Base-by-base conservation (phyloP, 495 filamentous ascomycete species). In the Trichoderma reesei region DNA sequence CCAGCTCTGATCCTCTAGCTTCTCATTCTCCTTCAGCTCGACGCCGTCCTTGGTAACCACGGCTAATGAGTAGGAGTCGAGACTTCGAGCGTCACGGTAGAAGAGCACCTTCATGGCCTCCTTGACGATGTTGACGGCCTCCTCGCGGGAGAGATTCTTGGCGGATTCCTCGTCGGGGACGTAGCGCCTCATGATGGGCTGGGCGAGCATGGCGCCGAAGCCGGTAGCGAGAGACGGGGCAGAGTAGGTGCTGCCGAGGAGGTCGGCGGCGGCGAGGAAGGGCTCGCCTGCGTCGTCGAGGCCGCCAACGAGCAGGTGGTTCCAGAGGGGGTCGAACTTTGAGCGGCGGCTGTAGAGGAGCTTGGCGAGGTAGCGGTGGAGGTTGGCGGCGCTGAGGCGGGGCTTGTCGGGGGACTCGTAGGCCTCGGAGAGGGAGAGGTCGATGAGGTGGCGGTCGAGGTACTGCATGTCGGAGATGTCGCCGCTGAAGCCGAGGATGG, bases 391-490 rank as follows among this genome's bases (percentile, higher is more conserved):
- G 75, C 88, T 89, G 66, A 96, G 85, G 26, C 63, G 81, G 75
- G 70, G 82, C 82, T 62, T 69, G 61, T 74, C 66, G 65, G 70
- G 68, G 63, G 77, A 74, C 62, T 82, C 82, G 79, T 98, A 97
- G 65, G 90, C 89, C 79, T 98, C 94, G 72, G 87, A 82, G 79
- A 92, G 91, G 73, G 88, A 85, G 68, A 98, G 87, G 63, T 89
- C 87, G 70, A 83, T 86, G 65, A 98, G 86, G 65, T 95, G 83
- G 62, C 94, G 90, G 82, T 96, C 88, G 33, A 98, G 86, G 77
- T 92, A 91, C 79, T 98, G 94, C 94, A 98, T 98, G 80, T 98
- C 94, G 65, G 88, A 92, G 63, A 98, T 90, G 79, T 98, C 89
- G 76, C 95, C 90, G 75, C 91, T 88, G 80, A 96, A 93, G 66